Conservation (phyloP, 1,284 basidiomycete genomes). For the Irpex sp. region DNA sequence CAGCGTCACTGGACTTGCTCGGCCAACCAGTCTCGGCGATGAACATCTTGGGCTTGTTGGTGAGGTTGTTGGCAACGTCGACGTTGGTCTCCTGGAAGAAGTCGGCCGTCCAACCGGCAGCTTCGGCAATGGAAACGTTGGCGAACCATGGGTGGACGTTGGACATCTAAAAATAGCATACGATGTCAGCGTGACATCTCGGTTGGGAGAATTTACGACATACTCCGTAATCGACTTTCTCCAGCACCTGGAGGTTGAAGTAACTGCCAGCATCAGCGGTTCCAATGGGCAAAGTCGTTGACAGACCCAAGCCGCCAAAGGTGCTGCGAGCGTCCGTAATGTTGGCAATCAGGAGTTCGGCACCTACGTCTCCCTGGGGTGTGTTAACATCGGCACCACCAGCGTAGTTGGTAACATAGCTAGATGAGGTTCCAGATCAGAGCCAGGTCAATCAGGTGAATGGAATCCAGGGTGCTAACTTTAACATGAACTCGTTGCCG, state of each 20-base stretch:
- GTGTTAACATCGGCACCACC: slow-evolving; percentile 45
- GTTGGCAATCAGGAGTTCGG: slow-evolving; percentile 53
- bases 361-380: slow-evolving; percentile 52
- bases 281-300: slow-evolving; percentile 69
- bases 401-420: slow-evolving; percentile 50
- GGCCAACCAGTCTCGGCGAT: slow-evolving; percentile 97
- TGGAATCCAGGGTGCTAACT: slow-evolving; percentile 39
- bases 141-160: slow-evolving; percentile 91
- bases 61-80: slow-evolving; percentile 36
- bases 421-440: slow-evolving; percentile 23
- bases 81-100: slow-evolving; percentile 64
- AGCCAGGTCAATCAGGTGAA: neutral
- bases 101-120: slow-evolving; percentile 64
- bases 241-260: slow-evolving; percentile 73
- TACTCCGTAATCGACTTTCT: slow-evolving; percentile 74
- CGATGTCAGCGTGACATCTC: neutral
- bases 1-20: slow-evolving; percentile 61
- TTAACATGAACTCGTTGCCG: slow-evolving; percentile 82
- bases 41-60: slow-evolving; percentile 75
- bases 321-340: slow-evolving; percentile 63
- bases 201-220: slow-evolving; percentile 19
- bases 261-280: slow-evolving; percentile 89
- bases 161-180: slow-evolving; percentile 30
- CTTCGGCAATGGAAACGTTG: slow-evolving; percentile 62
- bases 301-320: slow-evolving; percentile 50